Evolutionary conservation across 129 eudicot species (phyloP), one percentile per base, ranked within the genome.

Genomic region (Artemisia annua): DNA sequence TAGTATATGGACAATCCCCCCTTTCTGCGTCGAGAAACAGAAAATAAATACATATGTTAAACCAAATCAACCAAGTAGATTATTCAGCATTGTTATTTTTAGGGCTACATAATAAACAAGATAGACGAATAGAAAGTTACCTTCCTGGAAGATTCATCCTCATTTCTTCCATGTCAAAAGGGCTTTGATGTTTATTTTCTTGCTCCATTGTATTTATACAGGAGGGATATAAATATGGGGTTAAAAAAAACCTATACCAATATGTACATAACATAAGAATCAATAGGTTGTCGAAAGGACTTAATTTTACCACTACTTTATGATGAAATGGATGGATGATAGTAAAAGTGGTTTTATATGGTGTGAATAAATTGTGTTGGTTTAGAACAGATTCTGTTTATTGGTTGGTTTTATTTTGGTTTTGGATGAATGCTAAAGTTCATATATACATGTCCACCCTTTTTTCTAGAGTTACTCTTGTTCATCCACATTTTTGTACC

Each of bases 1-100:
- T 79, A 79, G 18, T 63, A 79, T 32, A 72, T 48, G 18, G 83
- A 79, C 22, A 73, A 73, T 59, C 83, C 83, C 66, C 74, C 75
- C 83, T 78, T 70, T 63, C 49, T 63, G 46, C 49, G 16, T 35
- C 24, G 12, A 63, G 68, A 63, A 4, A 63, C 63, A 49, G 1
- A 14, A 2, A 50, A 63, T 35, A n/a, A 58, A 44, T 11, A 22
- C 3, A 72, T 17, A 9, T 28, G 9, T 60, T 5, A 12, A 7
- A 6, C 13, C 11, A n/a, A 14, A 22, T 70, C 63, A n/a, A 49
- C 53, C 35, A 14, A n/a, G 15, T 51, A 48, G 49, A 71, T 3
- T 8, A 10, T 50, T 22, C 4, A 6, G 19, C 55, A 7, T 7
- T 3, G 9, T 7, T 32, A 15, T 2, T 53, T n/a, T 5, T 35